Evolutionary conservation across 441 rosid genomes (phyloP), one percentile per base, ranked within the genome.

Genomic region (Lagerstroemia fauriei): DNA sequence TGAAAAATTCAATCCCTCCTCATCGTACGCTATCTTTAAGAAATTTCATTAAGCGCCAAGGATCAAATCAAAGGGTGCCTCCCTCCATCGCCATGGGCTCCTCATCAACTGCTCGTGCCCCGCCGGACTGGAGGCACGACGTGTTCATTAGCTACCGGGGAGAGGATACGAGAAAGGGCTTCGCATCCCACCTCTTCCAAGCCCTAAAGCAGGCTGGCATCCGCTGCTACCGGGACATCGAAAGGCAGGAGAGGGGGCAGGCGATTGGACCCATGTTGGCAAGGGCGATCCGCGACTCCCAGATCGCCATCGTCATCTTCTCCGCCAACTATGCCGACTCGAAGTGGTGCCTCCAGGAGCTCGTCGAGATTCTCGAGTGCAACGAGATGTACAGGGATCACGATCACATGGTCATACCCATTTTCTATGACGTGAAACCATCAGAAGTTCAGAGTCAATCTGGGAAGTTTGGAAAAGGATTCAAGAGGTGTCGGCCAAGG

Each of bases 101-200:
- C 9, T 31, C 22, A 8, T 29, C 73, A 7, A 10, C 13, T 11
- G 25, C 24, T 31, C 25, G 9, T 11, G n/a, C 71, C 13, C 71
- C 10, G n/a, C 80, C 69, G 0, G 70, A n/a, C 32, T 77, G 80
- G 80, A 61, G 9, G 32, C 65, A 61, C 27, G 80, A 77, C n/a
- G 71, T 63, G 29, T 77, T 77, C 18, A 24, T 77, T 18, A 77
- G 80, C 65, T 77, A 61, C 65, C 10, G 80, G 41, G 80, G 80
- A 9, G 70, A 38, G 22, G 80, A 77, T 22, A 77, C 80, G 34
- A 59, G 80, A 9, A 57, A 34, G 29, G 51, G 70, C 22, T 77
- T 61, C 12, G 80, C 72, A 0, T 77, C 80, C 65, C 80, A 77
- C 51, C 80, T 77, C 53, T 77, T 77, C 47, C 69, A 44, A 14